Evolutionary conservation across 164 flowering plant genomes (phyloP).

Genomic region (Cinnamomum chago): DNA sequence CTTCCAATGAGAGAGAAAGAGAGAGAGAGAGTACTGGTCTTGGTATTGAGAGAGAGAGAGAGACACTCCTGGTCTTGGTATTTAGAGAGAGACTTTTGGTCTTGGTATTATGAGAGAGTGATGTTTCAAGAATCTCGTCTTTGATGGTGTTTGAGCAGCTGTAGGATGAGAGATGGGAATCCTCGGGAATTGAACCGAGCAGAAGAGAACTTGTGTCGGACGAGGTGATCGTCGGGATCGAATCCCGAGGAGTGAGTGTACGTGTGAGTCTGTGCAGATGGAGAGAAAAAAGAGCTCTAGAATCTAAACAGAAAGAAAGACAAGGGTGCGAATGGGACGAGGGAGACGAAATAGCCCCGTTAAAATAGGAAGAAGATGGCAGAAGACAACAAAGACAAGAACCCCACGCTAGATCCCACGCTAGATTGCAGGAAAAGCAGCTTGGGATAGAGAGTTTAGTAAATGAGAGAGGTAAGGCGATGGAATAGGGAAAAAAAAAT

Average conservation of each 20-base stretch:
- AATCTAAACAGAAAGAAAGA: not conserved
- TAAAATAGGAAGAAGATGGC: constrained; percentile 8
- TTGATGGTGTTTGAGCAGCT: not conserved
- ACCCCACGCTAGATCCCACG: constrained; percentile 26
- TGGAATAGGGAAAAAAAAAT: constrained; percentile 15
- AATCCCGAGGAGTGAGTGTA: constrained; percentile 6
- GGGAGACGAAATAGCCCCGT: constrained; percentile 27
- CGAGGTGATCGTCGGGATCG: not conserved
- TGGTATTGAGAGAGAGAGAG: not conserved
- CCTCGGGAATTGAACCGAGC: constrained; percentile 6
- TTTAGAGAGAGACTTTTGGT: not conserved
- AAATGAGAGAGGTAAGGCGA: constrained; percentile 8
- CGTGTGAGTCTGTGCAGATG: not conserved
- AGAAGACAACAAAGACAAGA: not conserved
- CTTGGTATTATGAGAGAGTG: not conserved
- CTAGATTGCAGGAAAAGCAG: constrained; percentile 57
- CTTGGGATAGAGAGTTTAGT: constrained; percentile 6
- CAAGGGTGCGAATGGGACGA: constrained; percentile 27
- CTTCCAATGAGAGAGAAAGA: not conserved
- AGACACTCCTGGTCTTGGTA: not conserved
- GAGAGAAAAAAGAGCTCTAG: not conserved
- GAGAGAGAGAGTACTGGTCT: not conserved
- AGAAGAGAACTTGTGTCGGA: not conserved
- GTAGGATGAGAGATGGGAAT: not conserved
- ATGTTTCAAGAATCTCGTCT: not conserved